Percentiles rank a stretch among this genome's conserved stretches.
phyloP scores from a whole-genome alignment of 2,329 filamentous ascomycete genomes.

The Fusarium abutilonis region DNA sequence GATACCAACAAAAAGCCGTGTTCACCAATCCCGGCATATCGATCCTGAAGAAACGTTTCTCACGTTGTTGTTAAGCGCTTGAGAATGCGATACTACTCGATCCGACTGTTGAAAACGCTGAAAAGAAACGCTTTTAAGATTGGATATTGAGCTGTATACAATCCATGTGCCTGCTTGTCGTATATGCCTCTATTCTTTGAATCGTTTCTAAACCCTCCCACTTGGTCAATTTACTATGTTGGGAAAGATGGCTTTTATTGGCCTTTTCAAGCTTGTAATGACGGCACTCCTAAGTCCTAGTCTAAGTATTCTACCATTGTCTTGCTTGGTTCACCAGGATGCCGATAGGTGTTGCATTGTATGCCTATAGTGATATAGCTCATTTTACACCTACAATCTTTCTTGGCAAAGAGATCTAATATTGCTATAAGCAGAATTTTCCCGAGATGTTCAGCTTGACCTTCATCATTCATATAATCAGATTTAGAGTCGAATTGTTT shows the following conservation, averaged over 20 bases:
- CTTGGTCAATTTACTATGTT: neutral
- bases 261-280: too few species aligned
- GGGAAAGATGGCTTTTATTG: neutral
- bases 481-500: too few species aligned
- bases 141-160: neutral
- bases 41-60: constrained; percentile 8
- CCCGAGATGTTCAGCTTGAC: too few species aligned
- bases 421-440: too few species aligned
- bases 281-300: too few species aligned
- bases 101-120: neutral
- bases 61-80: constrained; percentile 21
- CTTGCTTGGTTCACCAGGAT: too few species aligned
- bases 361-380: too few species aligned
- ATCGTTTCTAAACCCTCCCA: neutral
- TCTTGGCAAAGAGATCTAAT: too few species aligned
- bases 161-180: neutral
- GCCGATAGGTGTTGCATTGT: too few species aligned
- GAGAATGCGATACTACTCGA: neutral
- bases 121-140: neutral
- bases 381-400: too few species aligned
- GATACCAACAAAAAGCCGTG: constrained; percentile 43
- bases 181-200: neutral
- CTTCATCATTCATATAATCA: too few species aligned
- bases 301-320: too few species aligned
- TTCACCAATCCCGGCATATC: constrained; percentile 39